Percentiles rank a stretch among this genome's conserved stretches.
Evolutionary conservation across 2,329 filamentous ascomycete species (phyloP).

Genomic region (Aureobasidium lini): DNA sequence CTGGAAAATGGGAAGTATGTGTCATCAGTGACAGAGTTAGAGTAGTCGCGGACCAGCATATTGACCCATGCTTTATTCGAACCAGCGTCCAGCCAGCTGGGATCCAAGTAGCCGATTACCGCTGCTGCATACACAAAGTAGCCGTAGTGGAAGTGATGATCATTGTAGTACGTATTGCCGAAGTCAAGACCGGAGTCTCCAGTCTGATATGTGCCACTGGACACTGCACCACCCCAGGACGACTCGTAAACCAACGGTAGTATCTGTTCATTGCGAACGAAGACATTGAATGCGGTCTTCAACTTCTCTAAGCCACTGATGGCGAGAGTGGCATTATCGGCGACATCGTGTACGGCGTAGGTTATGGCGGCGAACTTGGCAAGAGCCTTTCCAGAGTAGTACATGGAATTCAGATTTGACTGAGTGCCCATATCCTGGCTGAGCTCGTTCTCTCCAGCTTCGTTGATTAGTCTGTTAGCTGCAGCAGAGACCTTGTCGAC

Average conservation of each 20-base stretch:
- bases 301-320: constrained; percentile 43
- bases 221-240: constrained; percentile 74
- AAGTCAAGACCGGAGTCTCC: constrained; percentile 70
- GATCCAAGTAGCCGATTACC: constrained; percentile 72
- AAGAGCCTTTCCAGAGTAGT: constrained; percentile 68
- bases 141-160: constrained; percentile 60
- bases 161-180: constrained; percentile 78
- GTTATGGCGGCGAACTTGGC: constrained; percentile 38
- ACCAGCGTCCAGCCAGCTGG: constrained; percentile 54
- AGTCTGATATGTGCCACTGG: constrained; percentile 69
- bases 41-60: constrained; percentile 71
- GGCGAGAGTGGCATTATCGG: constrained; percentile 46
- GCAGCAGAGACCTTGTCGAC: constrained; percentile 34
- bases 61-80: constrained; percentile 75
- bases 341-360: constrained; percentile 46
- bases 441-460: constrained; percentile 61
- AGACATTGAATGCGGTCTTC: constrained; percentile 42
- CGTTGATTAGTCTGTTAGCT: constrained; percentile 42
- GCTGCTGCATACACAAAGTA: constrained; percentile 87
- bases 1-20: constrained; percentile 73
- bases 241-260: constrained; percentile 50
- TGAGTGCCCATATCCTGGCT: constrained; percentile 67
- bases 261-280: constrained; percentile 33
- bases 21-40: constrained; percentile 67
- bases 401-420: constrained; percentile 76